Percentiles rank a stretch among this genome's conserved stretches.
Evolutionary conservation across 2,329 filamentous ascomycete species (phyloP).

Genomic region (Fragosphaeria purpurea): DNA sequence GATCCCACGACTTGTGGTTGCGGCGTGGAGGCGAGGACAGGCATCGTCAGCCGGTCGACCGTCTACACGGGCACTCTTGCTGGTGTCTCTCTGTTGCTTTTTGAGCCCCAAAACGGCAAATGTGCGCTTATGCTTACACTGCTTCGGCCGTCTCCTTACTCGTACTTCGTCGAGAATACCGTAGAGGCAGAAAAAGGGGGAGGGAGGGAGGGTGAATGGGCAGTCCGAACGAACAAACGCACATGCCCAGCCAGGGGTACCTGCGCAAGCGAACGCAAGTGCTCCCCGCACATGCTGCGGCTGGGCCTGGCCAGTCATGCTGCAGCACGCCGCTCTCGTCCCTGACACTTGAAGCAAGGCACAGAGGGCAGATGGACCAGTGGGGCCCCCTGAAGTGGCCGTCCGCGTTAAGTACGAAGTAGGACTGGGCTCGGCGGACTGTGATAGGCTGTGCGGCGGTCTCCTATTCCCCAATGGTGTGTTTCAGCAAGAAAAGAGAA

Average conservation of each 20-base stretch:
- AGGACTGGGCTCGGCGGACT: not conserved
- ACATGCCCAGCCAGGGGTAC: not conserved
- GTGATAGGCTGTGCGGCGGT: constrained; percentile 1
- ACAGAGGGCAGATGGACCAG: too few species aligned
- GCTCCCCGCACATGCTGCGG: not conserved
- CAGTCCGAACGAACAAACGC: not conserved
- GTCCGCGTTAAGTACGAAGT: not conserved
- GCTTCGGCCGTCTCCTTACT: too few species aligned
- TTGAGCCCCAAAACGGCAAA: too few species aligned
- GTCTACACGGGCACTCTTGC: too few species aligned
- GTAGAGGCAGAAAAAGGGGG: not conserved
- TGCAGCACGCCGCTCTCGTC: not conserved
- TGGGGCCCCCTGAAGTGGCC: too few species aligned
- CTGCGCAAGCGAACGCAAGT: too few species aligned
- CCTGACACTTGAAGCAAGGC: constrained; percentile 1
- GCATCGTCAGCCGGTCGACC: too few species aligned
- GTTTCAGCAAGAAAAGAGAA: constrained; percentile 30
- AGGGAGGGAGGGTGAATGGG: not conserved
- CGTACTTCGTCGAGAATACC: too few species aligned
- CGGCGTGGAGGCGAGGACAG: too few species aligned
- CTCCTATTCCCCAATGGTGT: constrained; percentile 7
- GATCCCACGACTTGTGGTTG: too few species aligned
- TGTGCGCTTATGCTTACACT: too few species aligned
- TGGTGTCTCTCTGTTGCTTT: too few species aligned
- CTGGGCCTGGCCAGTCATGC: constrained; percentile 11